Base-by-base conservation (phyloP, 2,329 filamentous ascomycete species). In the Diaporthe ilicicola region DNA sequence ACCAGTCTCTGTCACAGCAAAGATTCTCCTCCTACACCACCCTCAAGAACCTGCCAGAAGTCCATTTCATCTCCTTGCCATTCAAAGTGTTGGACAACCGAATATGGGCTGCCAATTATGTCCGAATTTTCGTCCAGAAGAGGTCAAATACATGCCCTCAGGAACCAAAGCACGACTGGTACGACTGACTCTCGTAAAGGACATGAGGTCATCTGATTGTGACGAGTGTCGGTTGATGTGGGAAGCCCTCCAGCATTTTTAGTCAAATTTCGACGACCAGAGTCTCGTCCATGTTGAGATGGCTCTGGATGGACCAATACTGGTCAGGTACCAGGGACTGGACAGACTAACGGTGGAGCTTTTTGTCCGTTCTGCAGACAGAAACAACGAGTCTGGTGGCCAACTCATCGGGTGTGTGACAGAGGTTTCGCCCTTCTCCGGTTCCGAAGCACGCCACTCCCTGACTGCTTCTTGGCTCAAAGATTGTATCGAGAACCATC, bases 401-500 rank as follows among this genome's bases (percentile, higher is more conserved):
- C 50, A 50, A 55, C 53, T 44, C 12, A 67, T 67, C 34, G 64
- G 64, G 24, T 22, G 50, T 17, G 24, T 39, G 32, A 22, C 17
- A 17, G 64, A 67, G 37, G 50, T 67, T 8, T 67, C 64, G 3
- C 48, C 51, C 34, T 37, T 54, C 13, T 67, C 50, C 13, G 64
- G 64, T 13, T 54, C 64, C 12, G 37, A 67, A 8, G 27, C 22
- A 15, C 32, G 44, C 10, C 34, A 54, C 15, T 24, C 64, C 5
- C 15, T 54, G 37, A 50, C 50, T 27, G 65, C 51, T n/a, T 67
- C 65, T 29, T 67, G 65, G 65, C 51, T 67, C 13, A 67, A 67
- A 39, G 27, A 24, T 8, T 67, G 65, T 37, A 46, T 42, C 5
- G 51, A 44, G 8, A 55, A 56, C 12, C 65, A 67, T 19, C 65